Evolutionary conservation across 2,329 filamentous ascomycete species (phyloP).

Genomic region (Ascochyta clinopodiicola): DNA sequence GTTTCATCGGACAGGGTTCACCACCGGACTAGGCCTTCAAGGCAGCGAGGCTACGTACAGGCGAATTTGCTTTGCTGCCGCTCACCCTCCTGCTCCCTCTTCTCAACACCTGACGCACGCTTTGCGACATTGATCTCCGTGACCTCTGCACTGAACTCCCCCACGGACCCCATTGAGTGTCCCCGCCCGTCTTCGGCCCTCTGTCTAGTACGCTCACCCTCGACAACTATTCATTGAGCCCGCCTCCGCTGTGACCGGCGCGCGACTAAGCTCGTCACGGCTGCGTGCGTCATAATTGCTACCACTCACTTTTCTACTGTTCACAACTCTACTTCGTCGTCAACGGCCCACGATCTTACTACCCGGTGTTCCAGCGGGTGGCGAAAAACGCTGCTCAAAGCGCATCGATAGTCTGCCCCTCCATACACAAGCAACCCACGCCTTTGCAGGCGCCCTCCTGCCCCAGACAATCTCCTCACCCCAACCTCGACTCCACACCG

Average conservation of each 20-base stretch:
- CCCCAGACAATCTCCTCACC: not conserved
- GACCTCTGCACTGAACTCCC: not conserved
- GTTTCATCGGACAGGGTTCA: conserved; percentile 22
- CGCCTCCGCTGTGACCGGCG: conserved; percentile 19
- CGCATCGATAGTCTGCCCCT: conserved; percentile 5
- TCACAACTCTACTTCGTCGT: not conserved
- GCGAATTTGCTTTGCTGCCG: conserved; percentile 23
- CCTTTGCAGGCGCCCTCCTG: not conserved
- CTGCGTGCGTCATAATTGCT: conserved; percentile 20
- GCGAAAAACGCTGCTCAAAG: conserved; percentile 12
- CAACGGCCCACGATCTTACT: conserved; percentile 3
- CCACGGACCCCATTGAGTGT: conserved; percentile 15
- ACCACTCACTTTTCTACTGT: not conserved
- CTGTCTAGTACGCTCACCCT: not conserved
- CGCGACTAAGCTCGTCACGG: conserved; percentile 10
- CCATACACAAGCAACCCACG: not conserved
- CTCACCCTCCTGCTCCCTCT: conserved; percentile 22
- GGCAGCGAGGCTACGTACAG: conserved; percentile 17
- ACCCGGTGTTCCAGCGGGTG: conserved; percentile 9
- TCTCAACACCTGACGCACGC: conserved; percentile 12
- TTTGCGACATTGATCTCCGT: not conserved
- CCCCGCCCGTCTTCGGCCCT: conserved; percentile 10
- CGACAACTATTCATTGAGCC: not conserved
- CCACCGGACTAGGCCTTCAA: conserved; percentile 13
- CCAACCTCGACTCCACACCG: conserved; percentile 22